Base-by-base conservation (phyloP, 2,329 filamentous ascomycete genomes). In the Neofusicoccum kwambonambiense region DNA sequence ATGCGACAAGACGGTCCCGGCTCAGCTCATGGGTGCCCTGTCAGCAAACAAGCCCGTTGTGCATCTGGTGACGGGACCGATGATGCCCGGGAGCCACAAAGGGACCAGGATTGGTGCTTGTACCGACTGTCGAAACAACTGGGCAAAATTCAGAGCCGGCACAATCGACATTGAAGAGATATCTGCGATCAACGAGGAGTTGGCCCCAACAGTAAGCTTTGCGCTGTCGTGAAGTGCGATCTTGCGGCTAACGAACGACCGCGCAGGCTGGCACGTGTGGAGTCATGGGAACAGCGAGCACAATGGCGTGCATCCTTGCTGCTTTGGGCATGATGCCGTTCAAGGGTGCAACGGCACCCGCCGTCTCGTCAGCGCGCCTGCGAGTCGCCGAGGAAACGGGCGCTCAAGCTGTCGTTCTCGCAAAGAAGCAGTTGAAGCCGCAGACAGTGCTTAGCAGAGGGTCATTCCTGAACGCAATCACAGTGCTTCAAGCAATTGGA, bases 1-100 rank as follows among this genome's bases (percentile, higher is more conserved):
- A 0, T 92, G 89, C 69, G 89, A 92, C 71, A 92, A 92, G 76
- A 92, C 89, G 0, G 87, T 88, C 0, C 89, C 89, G 0, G 90
- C 89, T 1, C 89, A 92, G 71, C 74, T 92, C 1, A 92, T 92
- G 90, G 90, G 89, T 1, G 89, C 86, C 0, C 89, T 92, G 13
- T 91, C 88, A 0, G 89, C 89, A 0, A 90, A 91, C 68, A 91
- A 91, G 71, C 89, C 89, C 0, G 83, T 90, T 1, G 71, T 92
- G 1, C 89, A 87, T 27, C 78, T 92, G 0, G 84, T 91, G 0
- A 91, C 89, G 0, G 89, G 89, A 0, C 89, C 90, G 0, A 92
- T 92, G 89, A 87, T 91, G 85, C 88, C 89, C 0, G 90, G 89
- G 0, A 90, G 85, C 42, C 84, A 89, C 67, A 80, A 82, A 12